Evolutionary conservation across 352 stramenopile genomes (phyloP).

Genomic region (Peronospora belbahrii): DNA sequence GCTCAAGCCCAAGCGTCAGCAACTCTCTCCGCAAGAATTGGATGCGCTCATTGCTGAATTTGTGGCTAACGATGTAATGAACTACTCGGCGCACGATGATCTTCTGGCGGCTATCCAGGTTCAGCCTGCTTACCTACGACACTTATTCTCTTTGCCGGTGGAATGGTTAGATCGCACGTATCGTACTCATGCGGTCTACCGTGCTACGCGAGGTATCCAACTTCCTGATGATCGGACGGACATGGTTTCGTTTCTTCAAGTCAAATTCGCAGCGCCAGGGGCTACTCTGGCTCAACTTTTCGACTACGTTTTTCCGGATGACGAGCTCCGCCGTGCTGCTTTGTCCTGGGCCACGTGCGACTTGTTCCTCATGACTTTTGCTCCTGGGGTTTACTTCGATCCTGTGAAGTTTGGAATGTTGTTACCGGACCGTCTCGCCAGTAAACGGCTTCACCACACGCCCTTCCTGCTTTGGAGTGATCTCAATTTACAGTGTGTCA

Average conservation of each 20-base stretch:
- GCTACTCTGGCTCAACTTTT: background rate
- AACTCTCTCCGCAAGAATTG: background rate
- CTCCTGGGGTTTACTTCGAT: conserved; percentile 5
- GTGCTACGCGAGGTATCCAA: background rate
- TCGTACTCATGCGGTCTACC: background rate
- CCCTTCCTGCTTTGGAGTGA: conserved; percentile 7
- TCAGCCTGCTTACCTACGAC: background rate
- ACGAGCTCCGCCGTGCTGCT: background rate
- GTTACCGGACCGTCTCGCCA: too few species aligned
- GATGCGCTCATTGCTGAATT: background rate
- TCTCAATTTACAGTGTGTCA: background rate
- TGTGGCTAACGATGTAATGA: background rate
- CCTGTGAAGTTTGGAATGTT: conserved; percentile 3
- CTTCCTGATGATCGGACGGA: background rate
- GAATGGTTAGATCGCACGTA: background rate
- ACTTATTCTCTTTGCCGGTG: background rate
- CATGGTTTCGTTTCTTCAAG: background rate
- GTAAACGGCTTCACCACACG: background rate
- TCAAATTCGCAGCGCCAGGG: background rate
- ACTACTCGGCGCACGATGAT: background rate
- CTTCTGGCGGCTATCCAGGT: background rate
- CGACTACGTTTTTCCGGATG: background rate
- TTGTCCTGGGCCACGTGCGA: background rate
- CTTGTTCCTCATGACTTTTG: conserved; percentile 3
- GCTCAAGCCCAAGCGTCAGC: background rate